Base-by-base conservation (phyloP, 2,329 filamentous ascomycete species). In the Rhynchosporium secalis region DNA sequence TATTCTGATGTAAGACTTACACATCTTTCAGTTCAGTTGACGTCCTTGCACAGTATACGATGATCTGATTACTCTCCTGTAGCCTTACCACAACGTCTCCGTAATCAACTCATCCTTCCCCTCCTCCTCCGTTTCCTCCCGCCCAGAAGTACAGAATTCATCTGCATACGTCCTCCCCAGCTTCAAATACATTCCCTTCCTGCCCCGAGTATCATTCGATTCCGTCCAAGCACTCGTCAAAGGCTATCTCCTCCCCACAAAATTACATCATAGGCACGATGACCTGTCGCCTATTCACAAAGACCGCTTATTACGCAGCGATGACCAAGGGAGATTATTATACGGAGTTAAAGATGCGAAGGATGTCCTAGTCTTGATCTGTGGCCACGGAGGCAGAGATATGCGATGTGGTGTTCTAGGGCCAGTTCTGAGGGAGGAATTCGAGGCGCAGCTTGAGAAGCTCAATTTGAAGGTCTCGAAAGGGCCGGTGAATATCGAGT, bases 61-160 rank as follows among this genome's bases (percentile, higher is more conserved):
- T 43, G 40, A 40, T 12, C 40, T 12, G 40, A 43, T 43, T 12
- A 43, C 40, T 4, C 15, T 43, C 40, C 13, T 43, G 7, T 43
- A 96, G 91, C 92, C 92, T 40, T 96, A 89, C 75, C 90, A 93
- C 76, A 91, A 93, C 74, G 77, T 96, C 62, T 83, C 92, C 31
- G 79, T 94, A 61, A 86, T 91, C 28, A 91, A 91, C 71, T 83
- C 89, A 12, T 96, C 91, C 0, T 88, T 96, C 69, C 79, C 82
- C 9, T 84, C 88, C 38, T 81, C 77, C 4, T 66, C 72, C 3
- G 66, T 67, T n/a, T 66, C 68, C 15, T 56, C 58, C 41, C 61
- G 67, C 54, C 58, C 79, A 20, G 75, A 75, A 40, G 74, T 81
- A 60, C 81, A 81, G 73, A 82, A 75, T 26, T 83, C 83, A 0